Conservation (phyloP, 305 asterid genomes). For the Euphrasia arctica region DNA sequence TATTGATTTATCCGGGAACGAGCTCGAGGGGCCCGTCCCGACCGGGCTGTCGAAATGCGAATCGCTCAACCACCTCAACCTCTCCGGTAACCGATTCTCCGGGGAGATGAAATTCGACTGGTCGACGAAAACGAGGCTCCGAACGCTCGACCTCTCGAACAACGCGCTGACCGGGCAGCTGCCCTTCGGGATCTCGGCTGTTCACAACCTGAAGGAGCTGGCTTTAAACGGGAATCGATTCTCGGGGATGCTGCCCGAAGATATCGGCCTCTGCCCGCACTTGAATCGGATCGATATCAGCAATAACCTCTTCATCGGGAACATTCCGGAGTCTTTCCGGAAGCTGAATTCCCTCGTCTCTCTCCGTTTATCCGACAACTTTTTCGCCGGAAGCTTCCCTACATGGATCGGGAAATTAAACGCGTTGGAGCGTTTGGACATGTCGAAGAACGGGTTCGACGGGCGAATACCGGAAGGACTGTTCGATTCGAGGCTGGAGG, state of each 20-base stretch:
- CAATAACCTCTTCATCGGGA: slow-evolving; percentile 49
- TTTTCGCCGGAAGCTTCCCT: slow-evolving; percentile 69
- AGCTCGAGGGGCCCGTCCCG: slow-evolving; percentile 66
- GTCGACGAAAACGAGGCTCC: slow-evolving; percentile 56
- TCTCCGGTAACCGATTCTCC: slow-evolving; percentile 64
- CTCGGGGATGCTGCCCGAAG: slow-evolving; percentile 60
- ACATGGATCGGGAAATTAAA: slow-evolving; percentile 52
- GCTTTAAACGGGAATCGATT: slow-evolving; percentile 51
- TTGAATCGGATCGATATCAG: slow-evolving; percentile 50
- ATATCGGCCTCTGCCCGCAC: slow-evolving; percentile 77
- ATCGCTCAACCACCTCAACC: slow-evolving; percentile 53
- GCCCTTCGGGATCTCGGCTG: slow-evolving; percentile 45
- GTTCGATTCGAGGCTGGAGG: slow-evolving; percentile 64
- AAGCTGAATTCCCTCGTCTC: slow-evolving; percentile 36
- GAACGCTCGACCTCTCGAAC: slow-evolving; percentile 70
- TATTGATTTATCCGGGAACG: slow-evolving; percentile 54
- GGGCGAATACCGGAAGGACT: slow-evolving; percentile 59
- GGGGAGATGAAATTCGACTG: slow-evolving; percentile 54
- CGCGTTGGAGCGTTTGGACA: slow-evolving; percentile 49
- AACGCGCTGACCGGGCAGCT: slow-evolving; percentile 56
- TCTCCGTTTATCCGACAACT: slow-evolving; percentile 48
- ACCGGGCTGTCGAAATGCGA: slow-evolving; percentile 41
- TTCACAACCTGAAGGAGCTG: slow-evolving; percentile 72
- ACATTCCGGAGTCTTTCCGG: slow-evolving; percentile 53
- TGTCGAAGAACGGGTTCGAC: slow-evolving; percentile 54